phyloP scores from a whole-genome alignment of 192 early-diverging fungal genomes.

The Rhizophagus prolifer region DNA sequence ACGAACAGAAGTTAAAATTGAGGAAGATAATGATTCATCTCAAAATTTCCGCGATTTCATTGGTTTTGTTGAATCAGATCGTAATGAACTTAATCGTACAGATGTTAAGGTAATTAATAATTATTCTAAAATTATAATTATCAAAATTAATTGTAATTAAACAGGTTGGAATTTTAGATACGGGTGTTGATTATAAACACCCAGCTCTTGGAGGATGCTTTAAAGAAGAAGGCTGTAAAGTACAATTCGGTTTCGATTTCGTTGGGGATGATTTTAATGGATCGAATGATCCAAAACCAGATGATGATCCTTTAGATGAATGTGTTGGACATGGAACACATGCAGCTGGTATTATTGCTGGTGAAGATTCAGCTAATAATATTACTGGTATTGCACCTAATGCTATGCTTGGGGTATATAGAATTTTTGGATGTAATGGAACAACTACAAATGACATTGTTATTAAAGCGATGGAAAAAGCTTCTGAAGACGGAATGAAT shows the following conservation, averaged over 20 bases:
- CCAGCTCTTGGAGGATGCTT: slow-evolving; percentile 67
- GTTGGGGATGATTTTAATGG: slow-evolving; percentile 52
- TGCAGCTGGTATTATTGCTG: slow-evolving; percentile 72
- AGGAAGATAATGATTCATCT: neutral
- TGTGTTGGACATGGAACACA: slow-evolving; percentile 70
- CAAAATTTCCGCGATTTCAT: neutral
- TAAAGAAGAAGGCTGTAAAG: slow-evolving; percentile 56
- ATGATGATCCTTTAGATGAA: slow-evolving; percentile 55
- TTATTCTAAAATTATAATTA: neutral
- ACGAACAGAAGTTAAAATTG: neutral
- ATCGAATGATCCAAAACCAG: slow-evolving; percentile 42
- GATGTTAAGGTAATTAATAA: neutral
- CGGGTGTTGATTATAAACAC: slow-evolving; percentile 58
- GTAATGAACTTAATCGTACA: neutral
- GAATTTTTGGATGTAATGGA: slow-evolving; percentile 80
- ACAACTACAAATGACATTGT: slow-evolving; percentile 70
- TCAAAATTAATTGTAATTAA: neutral
- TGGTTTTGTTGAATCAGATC: neutral
- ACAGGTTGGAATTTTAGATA: slow-evolving; percentile 60
- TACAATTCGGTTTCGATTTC: slow-evolving; percentile 64
- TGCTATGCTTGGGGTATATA: slow-evolving; percentile 72
- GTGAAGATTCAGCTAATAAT: slow-evolving; percentile 46
- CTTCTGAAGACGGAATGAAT: slow-evolving; percentile 72
- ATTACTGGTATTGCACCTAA: slow-evolving; percentile 81
- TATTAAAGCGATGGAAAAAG: slow-evolving; percentile 73